These are phyloP conservation scores for Pyrenula aspistea DNA, from an alignment of 495 filamentous ascomycete genomes.

Conservation along the genomic window DNA sequence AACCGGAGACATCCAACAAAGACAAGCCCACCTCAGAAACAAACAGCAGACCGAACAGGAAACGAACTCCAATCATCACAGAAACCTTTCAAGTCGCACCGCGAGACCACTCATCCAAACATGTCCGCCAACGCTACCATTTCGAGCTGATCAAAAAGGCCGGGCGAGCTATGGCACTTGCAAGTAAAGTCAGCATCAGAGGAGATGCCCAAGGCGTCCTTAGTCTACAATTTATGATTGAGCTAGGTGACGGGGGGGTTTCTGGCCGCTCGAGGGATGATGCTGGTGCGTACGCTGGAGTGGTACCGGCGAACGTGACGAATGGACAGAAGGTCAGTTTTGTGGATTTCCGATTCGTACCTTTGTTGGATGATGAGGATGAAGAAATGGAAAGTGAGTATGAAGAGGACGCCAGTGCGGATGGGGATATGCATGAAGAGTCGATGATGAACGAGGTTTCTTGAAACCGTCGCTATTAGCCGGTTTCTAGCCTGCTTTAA, in stretches of 20 bases:
- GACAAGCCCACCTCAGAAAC: constrained; percentile 21
- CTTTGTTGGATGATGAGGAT: constrained; percentile 50
- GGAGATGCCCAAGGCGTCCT: constrained; percentile 80
- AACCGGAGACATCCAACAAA: constrained; percentile 20
- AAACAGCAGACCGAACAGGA: constrained; percentile 32
- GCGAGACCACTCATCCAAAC: constrained; percentile 26
- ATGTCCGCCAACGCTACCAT: constrained; percentile 47
- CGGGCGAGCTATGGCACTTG: constrained; percentile 74
- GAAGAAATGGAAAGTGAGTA: constrained; percentile 29
- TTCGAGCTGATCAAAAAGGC: constrained; percentile 78
- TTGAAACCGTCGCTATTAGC: too few species aligned
- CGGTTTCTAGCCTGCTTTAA: too few species aligned
- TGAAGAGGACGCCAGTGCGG: background rate
- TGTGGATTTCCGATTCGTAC: constrained; percentile 70
- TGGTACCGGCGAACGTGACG: constrained; percentile 6
- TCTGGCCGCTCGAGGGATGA: constrained; percentile 15
- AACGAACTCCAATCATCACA: constrained; percentile 29
- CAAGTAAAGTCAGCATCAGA: constrained; percentile 83
- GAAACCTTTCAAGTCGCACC: constrained; percentile 37
- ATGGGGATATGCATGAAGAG: background rate
- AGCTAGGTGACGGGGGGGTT: constrained; percentile 43
- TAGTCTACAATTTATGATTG: constrained; percentile 94
- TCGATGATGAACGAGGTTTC: too few species aligned
- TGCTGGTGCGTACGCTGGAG: constrained; percentile 4
- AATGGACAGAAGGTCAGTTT: constrained; percentile 39